phyloP scores from a whole-genome alignment of 352 stramenopile species.

The Pythium biforme region DNA sequence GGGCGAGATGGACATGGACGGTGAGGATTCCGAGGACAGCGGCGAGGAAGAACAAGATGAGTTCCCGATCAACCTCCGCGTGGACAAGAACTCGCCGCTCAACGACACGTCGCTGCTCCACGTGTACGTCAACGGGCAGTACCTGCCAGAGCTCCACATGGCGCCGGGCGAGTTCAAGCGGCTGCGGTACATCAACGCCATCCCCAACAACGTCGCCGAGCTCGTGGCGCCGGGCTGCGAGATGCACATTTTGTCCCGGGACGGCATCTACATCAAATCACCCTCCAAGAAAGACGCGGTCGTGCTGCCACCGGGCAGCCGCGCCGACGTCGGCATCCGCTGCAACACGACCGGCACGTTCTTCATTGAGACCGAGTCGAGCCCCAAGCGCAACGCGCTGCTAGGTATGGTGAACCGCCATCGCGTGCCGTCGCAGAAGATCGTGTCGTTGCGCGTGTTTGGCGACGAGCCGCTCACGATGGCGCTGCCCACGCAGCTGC shows the following conservation, averaged over 20 bases:
- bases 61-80: conserved; percentile 44
- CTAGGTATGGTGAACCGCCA: conserved; percentile 64
- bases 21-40: conserved; percentile 11
- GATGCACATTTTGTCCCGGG: conserved; percentile 60
- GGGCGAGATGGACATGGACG: conserved; percentile 23
- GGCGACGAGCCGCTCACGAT: conserved; percentile 31
- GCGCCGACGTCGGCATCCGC: conserved; percentile 60
- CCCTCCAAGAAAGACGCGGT: conserved; percentile 48
- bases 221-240: conserved; percentile 55
- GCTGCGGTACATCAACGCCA: conserved; percentile 69
- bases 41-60: conserved; percentile 26
- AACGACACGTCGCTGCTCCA: conserved; percentile 72
- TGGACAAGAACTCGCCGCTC: conserved; percentile 47
- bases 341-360: conserved; percentile 51
- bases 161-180: conserved; percentile 57
- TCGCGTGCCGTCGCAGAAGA: conserved; percentile 62
- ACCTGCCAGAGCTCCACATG: conserved; percentile 58
- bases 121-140: conserved; percentile 76
- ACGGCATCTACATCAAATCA: conserved; percentile 61
- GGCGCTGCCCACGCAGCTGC: conserved; percentile 36
- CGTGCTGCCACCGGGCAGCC: conserved; percentile 61
- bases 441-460: conserved; percentile 54
- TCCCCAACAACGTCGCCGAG: conserved; percentile 81
- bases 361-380: conserved; percentile 65
- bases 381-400: conserved; percentile 51